Evolutionary conservation across 2,329 filamentous ascomycete species (phyloP).

Genomic region (Sphaerulina vaccinii): DNA sequence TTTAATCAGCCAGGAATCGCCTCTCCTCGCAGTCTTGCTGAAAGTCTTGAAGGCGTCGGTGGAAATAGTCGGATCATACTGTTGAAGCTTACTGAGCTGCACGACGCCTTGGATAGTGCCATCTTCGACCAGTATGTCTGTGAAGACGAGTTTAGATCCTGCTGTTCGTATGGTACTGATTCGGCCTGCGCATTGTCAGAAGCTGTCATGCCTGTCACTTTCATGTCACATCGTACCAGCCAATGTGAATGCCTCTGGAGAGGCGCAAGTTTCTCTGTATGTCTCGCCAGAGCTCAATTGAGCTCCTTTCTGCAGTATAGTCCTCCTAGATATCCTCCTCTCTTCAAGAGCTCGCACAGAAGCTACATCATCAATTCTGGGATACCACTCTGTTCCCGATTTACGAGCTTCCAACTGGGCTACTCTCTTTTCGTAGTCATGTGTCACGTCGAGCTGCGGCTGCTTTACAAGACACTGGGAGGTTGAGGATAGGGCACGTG

Average conservation of each 20-base stretch:
- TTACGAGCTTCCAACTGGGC: slow-evolving; percentile 53
- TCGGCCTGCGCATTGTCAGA: slow-evolving; percentile 57
- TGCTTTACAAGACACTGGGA: slow-evolving; percentile 2
- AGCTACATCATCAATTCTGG: slow-evolving; percentile 42
- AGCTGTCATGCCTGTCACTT: neutral
- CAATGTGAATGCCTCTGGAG: neutral
- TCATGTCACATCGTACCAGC: slow-evolving; percentile 3
- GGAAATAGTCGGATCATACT: slow-evolving; percentile 38
- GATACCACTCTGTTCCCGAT: slow-evolving; percentile 56
- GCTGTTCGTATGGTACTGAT: slow-evolving; percentile 68
- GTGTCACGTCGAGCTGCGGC: slow-evolving; percentile 24
- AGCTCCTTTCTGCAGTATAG: neutral
- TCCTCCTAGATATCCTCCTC: slow-evolving; percentile 7
- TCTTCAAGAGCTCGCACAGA: neutral
- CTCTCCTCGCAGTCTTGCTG: slow-evolving; percentile 67
- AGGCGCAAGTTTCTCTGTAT: neutral
- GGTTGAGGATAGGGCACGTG: slow-evolving; percentile 49
- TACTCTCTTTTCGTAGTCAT: slow-evolving; percentile 52
- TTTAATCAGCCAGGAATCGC: slow-evolving; percentile 72
- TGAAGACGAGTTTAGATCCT: slow-evolving; percentile 77
- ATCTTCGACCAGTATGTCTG: slow-evolving; percentile 75
- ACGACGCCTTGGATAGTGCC: slow-evolving; percentile 73
- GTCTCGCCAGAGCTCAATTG: slow-evolving; percentile 16
- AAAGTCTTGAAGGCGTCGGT: slow-evolving; percentile 57
- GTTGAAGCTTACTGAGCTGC: slow-evolving; percentile 57